Percentiles rank a stretch among this genome's conserved stretches.
Evolutionary conservation across 192 early-diverging fungal genomes (phyloP).

Genomic region (Coemansia sp.): DNA sequence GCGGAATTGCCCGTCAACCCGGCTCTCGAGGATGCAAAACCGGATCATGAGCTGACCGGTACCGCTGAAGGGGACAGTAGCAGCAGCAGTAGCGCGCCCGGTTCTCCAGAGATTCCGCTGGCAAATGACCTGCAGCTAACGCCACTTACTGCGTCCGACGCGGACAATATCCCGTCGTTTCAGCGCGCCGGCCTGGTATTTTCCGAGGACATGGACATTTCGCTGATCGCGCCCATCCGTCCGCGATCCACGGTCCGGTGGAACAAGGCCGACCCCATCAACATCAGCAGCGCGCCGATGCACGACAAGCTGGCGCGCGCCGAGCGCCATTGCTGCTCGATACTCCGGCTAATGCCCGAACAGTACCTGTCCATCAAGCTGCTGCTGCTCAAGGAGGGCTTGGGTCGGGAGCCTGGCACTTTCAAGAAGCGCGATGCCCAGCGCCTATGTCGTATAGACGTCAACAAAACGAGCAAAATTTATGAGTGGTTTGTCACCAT

Average conservation of each 20-base stretch:
- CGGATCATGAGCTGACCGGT: slow-evolving; percentile 1
- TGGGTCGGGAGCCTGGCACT: slow-evolving; percentile 15
- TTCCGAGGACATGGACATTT: slow-evolving; percentile 15
- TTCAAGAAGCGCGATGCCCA: slow-evolving; percentile 93
- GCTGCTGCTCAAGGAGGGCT: slow-evolving; percentile 62
- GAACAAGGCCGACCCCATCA: slow-evolving; percentile 48
- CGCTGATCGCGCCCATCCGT: slow-evolving; percentile 21
- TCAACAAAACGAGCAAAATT: slow-evolving; percentile 87
- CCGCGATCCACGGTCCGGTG: slow-evolving; percentile 43
- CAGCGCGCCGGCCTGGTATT: slow-evolving; percentile 26
- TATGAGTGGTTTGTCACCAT: slow-evolving; percentile 84
- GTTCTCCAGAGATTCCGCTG: slow-evolving; percentile 2
- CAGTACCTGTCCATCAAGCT: slow-evolving; percentile 82
- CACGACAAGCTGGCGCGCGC: slow-evolving; percentile 47
- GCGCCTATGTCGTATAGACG: slow-evolving; percentile 84
- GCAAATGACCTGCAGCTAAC: neutral
- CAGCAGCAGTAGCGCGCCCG: slow-evolving; percentile 3
- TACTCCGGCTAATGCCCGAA: slow-evolving; percentile 74
- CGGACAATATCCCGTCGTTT: slow-evolving; percentile 40
- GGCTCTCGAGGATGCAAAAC: neutral
- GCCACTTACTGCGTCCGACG: neutral
- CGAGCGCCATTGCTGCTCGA: slow-evolving; percentile 70
- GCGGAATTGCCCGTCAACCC: neutral
- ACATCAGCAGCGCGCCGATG: slow-evolving; percentile 31
- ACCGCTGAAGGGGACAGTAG: slow-evolving; percentile 1